Evolutionary conservation across 1,284 basidiomycete genomes (phyloP), one percentile per base, ranked within the genome.

Genomic region (Melampsora americana): DNA sequence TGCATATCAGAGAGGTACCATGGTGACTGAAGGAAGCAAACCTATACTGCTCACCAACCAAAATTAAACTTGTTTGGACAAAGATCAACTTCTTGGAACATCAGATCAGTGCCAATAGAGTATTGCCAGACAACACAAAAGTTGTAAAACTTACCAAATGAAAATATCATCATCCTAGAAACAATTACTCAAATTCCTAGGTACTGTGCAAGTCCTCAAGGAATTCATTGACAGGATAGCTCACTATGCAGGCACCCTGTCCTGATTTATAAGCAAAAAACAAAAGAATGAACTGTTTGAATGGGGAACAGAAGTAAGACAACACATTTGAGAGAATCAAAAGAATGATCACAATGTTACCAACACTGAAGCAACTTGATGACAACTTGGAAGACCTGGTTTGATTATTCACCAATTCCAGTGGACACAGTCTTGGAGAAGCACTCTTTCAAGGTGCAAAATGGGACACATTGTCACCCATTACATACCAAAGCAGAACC

Each of bases 81-180:
- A 72, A 80, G 18, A 42, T 84, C 1, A 67, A 78, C 7, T 84
- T 85, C 76, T 79, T 85, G 0, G 84, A 84, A 0, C 84, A 85
- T 74, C 69, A 71, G 20, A 81, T 85, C 60, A 83, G 81, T 0
- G 44, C 14, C 0, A 11, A 71, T 0, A 83, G 85, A 0, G 82
- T 86, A 12, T 59, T 80, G 23, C 79, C 83, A 0, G 84, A 86
- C 61, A 65, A 79, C 0, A 5, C n/a, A 7, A 85, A 86, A 76
- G 76, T 82, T 1, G 79, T 83, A 1, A 64, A 78, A 1, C 81
- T 86, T 5, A 32, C 81, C 0, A 65, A 83, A 7, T 87, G 84
- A 83, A 82, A 0, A 32, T 12, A 0, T 84, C 84, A 0, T 69
- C 56, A 0, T 79, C 78, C 0, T 77, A 83, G 0, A 80, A 77